Evolutionary conservation across 2,329 filamentous ascomycete genomes (phyloP), one percentile per base, ranked within the genome.

Genomic region (Hypoxylon sp.): DNA sequence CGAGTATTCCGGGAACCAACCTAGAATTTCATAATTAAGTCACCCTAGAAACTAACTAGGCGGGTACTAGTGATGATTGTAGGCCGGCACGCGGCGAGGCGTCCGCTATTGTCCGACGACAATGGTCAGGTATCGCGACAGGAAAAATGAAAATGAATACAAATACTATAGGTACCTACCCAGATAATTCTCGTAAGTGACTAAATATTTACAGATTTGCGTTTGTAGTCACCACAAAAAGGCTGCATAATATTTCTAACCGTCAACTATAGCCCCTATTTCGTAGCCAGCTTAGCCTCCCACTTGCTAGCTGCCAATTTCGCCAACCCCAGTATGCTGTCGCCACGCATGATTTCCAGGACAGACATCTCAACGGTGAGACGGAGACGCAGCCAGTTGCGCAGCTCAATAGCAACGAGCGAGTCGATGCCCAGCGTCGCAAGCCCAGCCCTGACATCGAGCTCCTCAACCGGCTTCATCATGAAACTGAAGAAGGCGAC

Each of bases 401-500:
- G 35, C 13, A 37, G 15, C 35, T 37, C 35, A n/a, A 37, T 37
- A 5, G 35, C 35, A 6, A 37, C 35, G 35, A 37, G 35, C 35
- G 35, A 37, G 35, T 37, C 35, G 35, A 37, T 37, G 35, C 35
- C 35, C 35, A 37, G n/a, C 2, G 35, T 37, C 35, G 35, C 35
- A 37, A 37, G 35, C 35, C 35, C 35, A 15, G 35, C 35, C 35
- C 13, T 37, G 35, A 37, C 35, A 6, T 37, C 35, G 35, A 37
- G 35, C 13, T 37, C 35, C 35, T 37, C 35, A 37, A 37, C n/a
- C 35, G 35, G 35, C 35, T 37, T 37, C 35, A 37, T 37, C 35
- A 37, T 37, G 35, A 37, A 37, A n/a, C 35, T 37, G 35, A 37
- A 37, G 35, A 37, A 37, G 35, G 35, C 35, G 35, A 37, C 35